Base-by-base conservation (phyloP, 257 asterid species). In the Plantago major region DNA sequence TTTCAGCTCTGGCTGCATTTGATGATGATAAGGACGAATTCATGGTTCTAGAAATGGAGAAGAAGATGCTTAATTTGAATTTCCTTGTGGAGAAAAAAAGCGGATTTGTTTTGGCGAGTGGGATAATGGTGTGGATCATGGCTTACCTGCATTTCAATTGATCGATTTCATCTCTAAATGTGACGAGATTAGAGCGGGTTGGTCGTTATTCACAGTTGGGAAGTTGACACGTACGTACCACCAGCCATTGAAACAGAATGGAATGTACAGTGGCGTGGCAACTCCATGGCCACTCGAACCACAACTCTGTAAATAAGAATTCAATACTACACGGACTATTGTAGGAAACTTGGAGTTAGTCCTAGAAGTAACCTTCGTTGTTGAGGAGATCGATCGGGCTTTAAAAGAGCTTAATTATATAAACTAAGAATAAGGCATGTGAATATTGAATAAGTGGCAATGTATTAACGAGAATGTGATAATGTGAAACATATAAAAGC, bases 181-280 rank as follows among this genome's bases (percentile, higher is more conserved):
- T 1, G 12, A 42, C 5, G 15, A 6, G 9, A 18, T 43, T 3
- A 60, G 64, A 22, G 22, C 62, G 54, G 76, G 63, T 71, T 69
- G 81, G 70, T 63, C 67, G 86, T 68, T 80, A 62, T 77, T 66
- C 55, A 42, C 73, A 71, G 86, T 71, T 77, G 70, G 53, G 75
- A 67, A 60, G 40, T 49, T 69, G 81, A 72, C 79, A 16, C 84
- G 79, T 73, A 59, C 44, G 63, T 22, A 22, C 26, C 1, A 22
- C n/a, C 2, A 22, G 26, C 45, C 46, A 3, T 55, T 22, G 26
- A 22, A 22, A 22, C 2, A 2, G 26, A 22, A 22, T 22, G 26
- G 26, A 22, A 22, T 19, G 63, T 55, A 40, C 37, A 68, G 2
- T 67, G 77, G 74, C 83, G 83, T 80, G 81, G 83, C 77, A 15